Percentiles rank a stretch among this genome's conserved stretches.
phyloP scores from a whole-genome alignment of 345 rosid species.

The Mercurialis annua region DNA sequence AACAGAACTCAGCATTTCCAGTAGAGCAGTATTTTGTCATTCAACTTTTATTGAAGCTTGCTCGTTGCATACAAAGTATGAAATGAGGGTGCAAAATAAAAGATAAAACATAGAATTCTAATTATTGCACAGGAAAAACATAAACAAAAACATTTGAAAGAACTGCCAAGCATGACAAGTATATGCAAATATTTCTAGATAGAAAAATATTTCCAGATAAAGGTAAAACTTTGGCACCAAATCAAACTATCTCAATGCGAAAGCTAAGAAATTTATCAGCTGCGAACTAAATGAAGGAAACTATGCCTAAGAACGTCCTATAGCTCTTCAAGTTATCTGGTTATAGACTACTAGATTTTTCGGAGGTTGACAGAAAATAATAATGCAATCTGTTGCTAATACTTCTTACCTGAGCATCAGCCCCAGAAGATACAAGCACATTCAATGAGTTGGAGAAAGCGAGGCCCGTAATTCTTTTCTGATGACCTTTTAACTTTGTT shows the following conservation, averaged over 20 bases:
- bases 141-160: slow-evolving; percentile 3
- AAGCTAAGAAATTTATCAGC: background rate
- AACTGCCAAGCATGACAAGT: background rate
- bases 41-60: background rate
- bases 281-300: background rate
- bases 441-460: slow-evolving; percentile 69
- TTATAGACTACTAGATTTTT: background rate
- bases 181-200: background rate
- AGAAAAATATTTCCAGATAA: slow-evolving; percentile 1
- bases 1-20: slow-evolving; percentile 4
- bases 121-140: background rate
- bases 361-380: background rate
- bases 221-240: background rate
- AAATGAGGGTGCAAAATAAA: background rate
- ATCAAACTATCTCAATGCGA: background rate
- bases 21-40: background rate
- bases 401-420: slow-evolving; percentile 67
- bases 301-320: background rate
- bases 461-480: slow-evolving; percentile 84
- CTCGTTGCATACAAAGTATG: background rate
- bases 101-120: background rate
- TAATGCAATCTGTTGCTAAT: background rate
- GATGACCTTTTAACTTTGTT: slow-evolving; percentile 73
- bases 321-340: background rate
- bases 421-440: slow-evolving; percentile 87